A percentile compares a stretch with the other conserved stretches of the same genome.
Conservation (phyloP, 1,139 yeast species). For the Meyerozyma smithsonii region DNA sequence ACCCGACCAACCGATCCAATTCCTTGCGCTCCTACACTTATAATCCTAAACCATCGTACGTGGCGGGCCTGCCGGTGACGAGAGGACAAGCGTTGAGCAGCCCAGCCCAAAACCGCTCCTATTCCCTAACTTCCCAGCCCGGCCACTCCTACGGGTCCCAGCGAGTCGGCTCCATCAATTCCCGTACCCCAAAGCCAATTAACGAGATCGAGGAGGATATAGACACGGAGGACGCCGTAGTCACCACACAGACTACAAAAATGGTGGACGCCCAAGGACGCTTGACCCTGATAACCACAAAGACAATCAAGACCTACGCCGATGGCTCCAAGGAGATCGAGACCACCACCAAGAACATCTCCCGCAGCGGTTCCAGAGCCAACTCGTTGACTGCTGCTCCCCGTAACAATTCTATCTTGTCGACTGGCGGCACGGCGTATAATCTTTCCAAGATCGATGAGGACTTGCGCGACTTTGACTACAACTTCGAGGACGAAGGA, state of each 20-base stretch:
- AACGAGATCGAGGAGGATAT: conserved; percentile 12
- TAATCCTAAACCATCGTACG: conserved; percentile 39
- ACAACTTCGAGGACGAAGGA: conserved; percentile 21
- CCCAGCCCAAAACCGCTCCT: background rate
- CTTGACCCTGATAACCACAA: conserved; percentile 40
- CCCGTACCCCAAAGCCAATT: background rate
- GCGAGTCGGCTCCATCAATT: background rate
- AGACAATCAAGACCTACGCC: conserved; percentile 36
- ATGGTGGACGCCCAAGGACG: conserved; percentile 42
- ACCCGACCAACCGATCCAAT: conserved; percentile 19
- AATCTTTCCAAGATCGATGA: conserved; percentile 42
- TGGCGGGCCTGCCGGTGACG: conserved; percentile 22
- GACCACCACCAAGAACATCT: conserved; percentile 41
- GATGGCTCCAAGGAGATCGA: conserved; percentile 45
- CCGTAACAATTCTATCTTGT: conserved; percentile 19
- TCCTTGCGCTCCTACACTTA: conserved; percentile 35
- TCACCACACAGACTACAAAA: conserved; percentile 42
- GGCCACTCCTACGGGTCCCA: background rate
- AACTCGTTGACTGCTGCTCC: conserved; percentile 13
- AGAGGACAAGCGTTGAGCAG: conserved; percentile 4
- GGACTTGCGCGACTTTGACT: conserved; percentile 42
- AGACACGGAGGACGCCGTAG: conserved; percentile 24
- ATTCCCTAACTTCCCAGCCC: conserved; percentile 1
- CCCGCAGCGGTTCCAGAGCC: conserved; percentile 31
- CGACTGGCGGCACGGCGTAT: conserved; percentile 12